Percentiles rank a stretch among this genome's conserved stretches.
Evolutionary conservation across 164 flowering plant genomes (phyloP).

Genomic region (Tetracentron sinense): DNA sequence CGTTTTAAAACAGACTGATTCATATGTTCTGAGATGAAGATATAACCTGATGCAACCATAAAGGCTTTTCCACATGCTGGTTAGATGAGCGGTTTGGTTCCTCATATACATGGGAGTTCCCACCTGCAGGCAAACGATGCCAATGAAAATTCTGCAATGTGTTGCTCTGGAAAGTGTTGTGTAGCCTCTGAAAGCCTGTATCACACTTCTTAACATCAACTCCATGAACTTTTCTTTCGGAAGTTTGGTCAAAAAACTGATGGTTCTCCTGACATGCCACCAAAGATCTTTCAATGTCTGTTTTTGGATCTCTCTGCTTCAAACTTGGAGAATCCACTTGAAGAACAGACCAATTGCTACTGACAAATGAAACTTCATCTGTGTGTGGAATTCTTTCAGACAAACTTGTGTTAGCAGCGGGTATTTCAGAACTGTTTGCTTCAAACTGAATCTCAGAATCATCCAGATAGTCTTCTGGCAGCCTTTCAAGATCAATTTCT

Average conservation of each 20-base stretch:
- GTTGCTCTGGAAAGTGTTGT: conserved; percentile 1
- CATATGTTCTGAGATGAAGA: conserved; percentile 5
- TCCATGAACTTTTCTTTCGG: conserved; percentile 5
- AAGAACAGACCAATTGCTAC: conserved; percentile 3
- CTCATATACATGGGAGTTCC: neutral
- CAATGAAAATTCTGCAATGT: conserved; percentile 5
- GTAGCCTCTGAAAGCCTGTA: conserved; percentile 1
- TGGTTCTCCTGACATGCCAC: conserved; percentile 10
- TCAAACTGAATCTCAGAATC: conserved; percentile 12
- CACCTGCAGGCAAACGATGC: neutral
- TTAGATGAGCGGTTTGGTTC: conserved; percentile 6
- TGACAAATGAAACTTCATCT: conserved; percentile 1
- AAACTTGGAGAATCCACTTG: conserved; percentile 11
- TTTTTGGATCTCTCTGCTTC: neutral
- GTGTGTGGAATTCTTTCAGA: neutral
- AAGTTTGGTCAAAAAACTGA: conserved; percentile 2
- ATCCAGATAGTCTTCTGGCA: conserved; percentile 25
- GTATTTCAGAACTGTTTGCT: neutral
- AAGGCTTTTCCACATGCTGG: neutral
- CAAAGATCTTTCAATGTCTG: neutral
- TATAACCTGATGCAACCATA: conserved; percentile 14
- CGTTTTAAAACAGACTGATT: too few relatives aligned
- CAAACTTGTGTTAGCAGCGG: conserved; percentile 1
- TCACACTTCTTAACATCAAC: conserved; percentile 6
- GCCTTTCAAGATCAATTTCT: conserved; percentile 28